A percentile compares a stretch with the other conserved stretches of the same genome.
Conservation (phyloP, 345 rosid genomes). For the Euphorbia tirucalli region DNA sequence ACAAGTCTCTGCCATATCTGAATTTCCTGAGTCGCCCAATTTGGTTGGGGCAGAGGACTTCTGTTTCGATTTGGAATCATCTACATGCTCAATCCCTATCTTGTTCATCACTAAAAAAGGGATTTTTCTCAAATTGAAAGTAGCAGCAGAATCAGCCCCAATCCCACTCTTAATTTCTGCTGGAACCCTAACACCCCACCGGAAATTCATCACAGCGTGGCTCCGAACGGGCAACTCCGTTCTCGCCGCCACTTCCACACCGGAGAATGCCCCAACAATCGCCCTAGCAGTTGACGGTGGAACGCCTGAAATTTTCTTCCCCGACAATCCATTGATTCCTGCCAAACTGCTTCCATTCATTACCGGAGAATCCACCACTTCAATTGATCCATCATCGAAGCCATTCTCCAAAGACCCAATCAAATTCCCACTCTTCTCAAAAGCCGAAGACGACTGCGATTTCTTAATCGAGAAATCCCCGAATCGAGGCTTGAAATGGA, state of each 20-base stretch:
- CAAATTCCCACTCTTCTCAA: conserved; percentile 26
- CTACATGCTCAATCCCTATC: conserved; percentile 82
- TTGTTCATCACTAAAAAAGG: conserved; percentile 85
- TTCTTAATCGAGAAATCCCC: conserved; percentile 92
- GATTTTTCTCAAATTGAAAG: conserved; percentile 52
- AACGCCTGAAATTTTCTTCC: conserved; percentile 37
- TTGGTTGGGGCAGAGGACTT: background rate
- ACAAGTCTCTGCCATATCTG: conserved; percentile 53
- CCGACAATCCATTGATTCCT: conserved; percentile 28
- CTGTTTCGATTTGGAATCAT: conserved; percentile 28
- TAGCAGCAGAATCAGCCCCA: conserved; percentile 36
- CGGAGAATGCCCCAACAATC: conserved; percentile 46
- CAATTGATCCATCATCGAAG: conserved; percentile 55
- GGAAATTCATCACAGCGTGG: conserved; percentile 60
- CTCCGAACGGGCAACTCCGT: conserved; percentile 68
- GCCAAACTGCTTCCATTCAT: conserved; percentile 25
- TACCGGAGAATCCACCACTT: conserved; percentile 53
- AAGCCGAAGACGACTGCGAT: conserved; percentile 54
- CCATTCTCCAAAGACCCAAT: background rate
- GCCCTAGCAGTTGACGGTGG: conserved; percentile 38
- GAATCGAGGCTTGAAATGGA: conserved; percentile 80
- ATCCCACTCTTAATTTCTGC: conserved; percentile 43
- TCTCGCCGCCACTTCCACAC: conserved; percentile 70
- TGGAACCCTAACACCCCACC: conserved; percentile 96
- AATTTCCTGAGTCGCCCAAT: conserved; percentile 16